phyloP scores from a whole-genome alignment of 2,329 filamentous ascomycete species.

The Penicillium sp. region DNA sequence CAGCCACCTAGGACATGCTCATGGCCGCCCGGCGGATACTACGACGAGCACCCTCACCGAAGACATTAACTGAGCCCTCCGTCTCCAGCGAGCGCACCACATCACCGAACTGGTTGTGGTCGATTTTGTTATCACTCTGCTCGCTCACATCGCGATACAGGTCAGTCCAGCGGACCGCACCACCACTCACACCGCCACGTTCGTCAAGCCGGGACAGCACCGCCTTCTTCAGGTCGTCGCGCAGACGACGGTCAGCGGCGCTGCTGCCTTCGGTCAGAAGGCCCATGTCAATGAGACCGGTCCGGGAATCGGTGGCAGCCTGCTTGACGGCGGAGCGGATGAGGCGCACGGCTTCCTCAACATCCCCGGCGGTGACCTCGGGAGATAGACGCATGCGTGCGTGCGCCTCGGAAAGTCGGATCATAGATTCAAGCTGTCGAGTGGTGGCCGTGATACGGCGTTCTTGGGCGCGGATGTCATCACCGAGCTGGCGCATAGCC shows the following conservation, averaged over 20 bases:
- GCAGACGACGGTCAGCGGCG: constrained; percentile 77
- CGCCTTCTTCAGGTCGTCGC: constrained; percentile 79
- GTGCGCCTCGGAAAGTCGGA: constrained; percentile 91
- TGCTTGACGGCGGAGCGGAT: constrained; percentile 96
- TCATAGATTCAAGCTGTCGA: constrained; percentile 96
- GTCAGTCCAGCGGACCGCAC: constrained; percentile 73
- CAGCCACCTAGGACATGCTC: constrained; percentile 12
- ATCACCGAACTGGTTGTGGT: constrained; percentile 78
- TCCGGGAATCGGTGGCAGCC: constrained; percentile 87
- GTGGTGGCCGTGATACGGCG: constrained; percentile 98
- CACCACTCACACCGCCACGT: constrained; percentile 63
- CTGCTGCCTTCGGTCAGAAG: constrained; percentile 92
- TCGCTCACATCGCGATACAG: constrained; percentile 71
- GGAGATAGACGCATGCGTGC: constrained; percentile 90
- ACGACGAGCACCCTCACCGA: constrained; percentile 80
- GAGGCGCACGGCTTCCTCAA: constrained; percentile 83
- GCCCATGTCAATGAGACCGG: constrained; percentile 94
- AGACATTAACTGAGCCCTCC: constrained; percentile 76
- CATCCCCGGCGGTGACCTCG: constrained; percentile 75
- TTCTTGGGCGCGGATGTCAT: constrained; percentile 81
- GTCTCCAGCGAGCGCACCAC: constrained; percentile 75
- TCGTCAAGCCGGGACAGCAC: constrained; percentile 76
- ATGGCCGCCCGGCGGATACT: constrained; percentile 62
- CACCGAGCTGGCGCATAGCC: constrained; percentile 89
- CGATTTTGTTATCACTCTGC: constrained; percentile 65